Base-by-base conservation (phyloP, 2,329 filamentous ascomycete species). In the Pleurostoma richardsiae region DNA sequence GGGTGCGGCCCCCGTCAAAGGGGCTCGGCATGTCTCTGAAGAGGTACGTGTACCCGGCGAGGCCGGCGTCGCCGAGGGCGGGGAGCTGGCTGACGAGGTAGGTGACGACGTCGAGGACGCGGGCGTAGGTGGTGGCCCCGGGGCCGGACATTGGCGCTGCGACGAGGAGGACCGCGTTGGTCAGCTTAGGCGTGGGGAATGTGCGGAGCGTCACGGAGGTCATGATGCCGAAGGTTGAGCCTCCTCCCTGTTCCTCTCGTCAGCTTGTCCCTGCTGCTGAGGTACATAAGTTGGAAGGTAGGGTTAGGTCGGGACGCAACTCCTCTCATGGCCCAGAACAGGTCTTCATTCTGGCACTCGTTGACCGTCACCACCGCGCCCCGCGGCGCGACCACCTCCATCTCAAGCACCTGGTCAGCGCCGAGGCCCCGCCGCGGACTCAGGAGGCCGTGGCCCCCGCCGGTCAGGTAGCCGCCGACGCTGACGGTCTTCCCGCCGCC, bases 291-390 rank as follows among this genome's bases (percentile, higher is more conserved):
- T 19, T 19, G 19, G 19, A 19, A 19, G 2, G 19, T 19, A 19
- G 19, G 19, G 19, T 19, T 19, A 19, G 19, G 19, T 19, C 19
- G 19, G 19, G 2, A 19, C 19, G 19, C 19, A 8, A 36, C 33
- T 36, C 81, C 80, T 48, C 76, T 65, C 51, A 84, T 67, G 0
- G 82, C 82, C 82, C 82, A 86, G 59, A 83, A 85, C 1, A 86
- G 61, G 45, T 85, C 80, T 0, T 63, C 48, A 46, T 84, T 70
- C 38, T 76, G 66, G 8, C 73, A 69, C 38, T 76, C 74, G 42
- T 77, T 82, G 1, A 74, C 70, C 0, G 65, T 70, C 3, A 82
- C 39, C 5, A 77, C 65, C 5, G 72, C 57, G 0, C 82, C 80
- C 4, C 55, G 54, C 0, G 74, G 74, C 0, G 75, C 77, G 1